Conservation (phyloP, 2,329 filamentous ascomycete genomes). For the Paramyrothecium roridum region DNA sequence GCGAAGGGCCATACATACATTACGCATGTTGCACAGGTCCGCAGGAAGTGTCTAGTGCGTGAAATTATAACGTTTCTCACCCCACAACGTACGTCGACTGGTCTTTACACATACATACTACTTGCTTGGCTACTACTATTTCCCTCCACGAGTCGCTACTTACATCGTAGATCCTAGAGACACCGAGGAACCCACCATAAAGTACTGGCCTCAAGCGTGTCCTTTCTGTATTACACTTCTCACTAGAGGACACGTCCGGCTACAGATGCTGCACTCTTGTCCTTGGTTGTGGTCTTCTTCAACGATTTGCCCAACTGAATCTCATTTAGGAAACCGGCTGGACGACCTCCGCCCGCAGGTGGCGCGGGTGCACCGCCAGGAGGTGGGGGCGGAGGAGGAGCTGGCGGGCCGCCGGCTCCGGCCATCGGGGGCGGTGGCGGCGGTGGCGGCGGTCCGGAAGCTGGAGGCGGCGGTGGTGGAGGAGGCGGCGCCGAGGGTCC, state of each 20-base stretch:
- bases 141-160: too few species aligned
- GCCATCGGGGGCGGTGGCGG: slow-evolving; percentile 37
- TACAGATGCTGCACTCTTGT: slow-evolving; percentile 69
- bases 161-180: too few species aligned
- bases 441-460: slow-evolving; percentile 28
- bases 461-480: slow-evolving; percentile 29
- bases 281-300: slow-evolving; percentile 86
- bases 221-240: slow-evolving; percentile 3
- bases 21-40: too few species aligned
- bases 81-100: too few species aligned
- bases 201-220: too few species aligned
- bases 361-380: slow-evolving; percentile 37
- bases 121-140: too few species aligned
- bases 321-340: slow-evolving; percentile 69
- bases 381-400: slow-evolving; percentile 43
- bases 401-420: slow-evolving; percentile 29
- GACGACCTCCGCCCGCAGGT: slow-evolving; percentile 47
- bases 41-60: too few species aligned
- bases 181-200: too few species aligned
- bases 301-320: slow-evolving; percentile 78
- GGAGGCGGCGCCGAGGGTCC: slow-evolving; percentile 32
- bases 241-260: slow-evolving; percentile 72
- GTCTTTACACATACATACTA: too few species aligned
- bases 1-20: too few species aligned
- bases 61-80: too few species aligned